Evolutionary conservation across 2,329 filamentous ascomycete genomes (phyloP).

Genomic region (Sporothrix schenckii): DNA sequence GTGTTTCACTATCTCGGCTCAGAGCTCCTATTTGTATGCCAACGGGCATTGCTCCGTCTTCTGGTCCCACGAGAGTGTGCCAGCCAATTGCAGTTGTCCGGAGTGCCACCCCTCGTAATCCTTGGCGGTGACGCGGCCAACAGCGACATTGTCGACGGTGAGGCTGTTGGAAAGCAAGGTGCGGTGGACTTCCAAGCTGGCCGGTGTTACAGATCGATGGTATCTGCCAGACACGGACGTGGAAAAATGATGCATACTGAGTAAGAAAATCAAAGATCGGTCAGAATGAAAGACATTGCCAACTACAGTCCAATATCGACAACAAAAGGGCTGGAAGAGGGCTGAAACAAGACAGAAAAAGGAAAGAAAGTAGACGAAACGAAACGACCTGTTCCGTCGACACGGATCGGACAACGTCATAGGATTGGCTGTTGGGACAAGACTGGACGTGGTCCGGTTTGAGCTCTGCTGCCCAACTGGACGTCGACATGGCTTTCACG

Average conservation of each 20-base stretch:
- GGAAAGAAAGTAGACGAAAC: not conserved
- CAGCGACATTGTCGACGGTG: not conserved
- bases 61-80: not conserved
- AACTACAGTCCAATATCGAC: not conserved
- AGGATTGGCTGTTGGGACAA: conserved; percentile 15
- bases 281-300: not conserved
- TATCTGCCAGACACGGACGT: not conserved
- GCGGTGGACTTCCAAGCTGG: not conserved
- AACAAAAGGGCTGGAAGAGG: not conserved
- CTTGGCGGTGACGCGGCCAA: not conserved
- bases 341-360: not conserved
- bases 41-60: not conserved
- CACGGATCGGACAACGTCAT: conserved; percentile 11
- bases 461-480: conserved; percentile 19
- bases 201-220: not conserved
- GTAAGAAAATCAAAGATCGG: not conserved
- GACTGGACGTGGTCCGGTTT: not conserved
- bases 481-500: conserved; percentile 31
- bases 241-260: not conserved
- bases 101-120: not conserved
- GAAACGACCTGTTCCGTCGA: not conserved
- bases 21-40: not conserved
- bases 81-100: conserved; percentile 3
- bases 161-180: not conserved
- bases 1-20: conserved; percentile 7